Percentiles rank a stretch among this genome's conserved stretches.
These are phyloP conservation scores for Penicillium fimorum DNA, from an alignment of 495 filamentous ascomycete genomes.

Conservation along the genomic window DNA sequence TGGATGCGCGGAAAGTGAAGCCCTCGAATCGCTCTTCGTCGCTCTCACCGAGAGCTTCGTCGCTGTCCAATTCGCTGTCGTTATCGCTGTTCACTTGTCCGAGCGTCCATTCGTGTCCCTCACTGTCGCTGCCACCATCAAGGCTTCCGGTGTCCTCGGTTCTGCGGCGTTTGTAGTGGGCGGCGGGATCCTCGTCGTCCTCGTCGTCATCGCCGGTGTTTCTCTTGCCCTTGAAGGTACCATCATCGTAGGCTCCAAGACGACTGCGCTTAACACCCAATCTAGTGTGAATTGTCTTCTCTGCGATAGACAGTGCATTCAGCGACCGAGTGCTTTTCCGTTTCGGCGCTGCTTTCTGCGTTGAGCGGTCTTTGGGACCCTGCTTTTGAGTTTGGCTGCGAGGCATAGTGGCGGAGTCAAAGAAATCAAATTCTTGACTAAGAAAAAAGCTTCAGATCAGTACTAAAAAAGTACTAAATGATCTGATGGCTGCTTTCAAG, in stretches of 20 bases:
- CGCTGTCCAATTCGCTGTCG: conserved; percentile 83
- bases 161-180: conserved; percentile 47
- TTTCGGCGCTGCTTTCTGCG: conserved; percentile 45
- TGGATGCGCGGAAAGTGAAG: conserved; percentile 66
- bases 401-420: conserved; percentile 53
- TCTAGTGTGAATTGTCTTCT: conserved; percentile 53
- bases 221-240: conserved; percentile 43
- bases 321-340: conserved; percentile 59
- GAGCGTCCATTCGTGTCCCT: conserved; percentile 84
- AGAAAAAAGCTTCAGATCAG: conserved; percentile 11
- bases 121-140: conserved; percentile 72
- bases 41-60: conserved; percentile 89
- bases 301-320: conserved; percentile 84
- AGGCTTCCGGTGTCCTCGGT: conserved; percentile 40
- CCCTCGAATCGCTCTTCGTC: conserved; percentile 81
- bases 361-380: conserved; percentile 49
- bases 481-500: conserved; percentile 16
- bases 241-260: conserved; percentile 57
- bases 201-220: conserved; percentile 33
- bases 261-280: conserved; percentile 54
- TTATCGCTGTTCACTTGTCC: conserved; percentile 73
- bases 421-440: conserved; percentile 7
- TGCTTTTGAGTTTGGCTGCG: conserved; percentile 57
- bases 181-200: conserved; percentile 51
- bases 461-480: conserved; percentile 11